Percentiles rank a stretch among this genome's conserved stretches.
These are phyloP conservation scores for Hypoxylon sp. DNA, from an alignment of 2,329 filamentous ascomycete species.

Conservation along the genomic window DNA sequence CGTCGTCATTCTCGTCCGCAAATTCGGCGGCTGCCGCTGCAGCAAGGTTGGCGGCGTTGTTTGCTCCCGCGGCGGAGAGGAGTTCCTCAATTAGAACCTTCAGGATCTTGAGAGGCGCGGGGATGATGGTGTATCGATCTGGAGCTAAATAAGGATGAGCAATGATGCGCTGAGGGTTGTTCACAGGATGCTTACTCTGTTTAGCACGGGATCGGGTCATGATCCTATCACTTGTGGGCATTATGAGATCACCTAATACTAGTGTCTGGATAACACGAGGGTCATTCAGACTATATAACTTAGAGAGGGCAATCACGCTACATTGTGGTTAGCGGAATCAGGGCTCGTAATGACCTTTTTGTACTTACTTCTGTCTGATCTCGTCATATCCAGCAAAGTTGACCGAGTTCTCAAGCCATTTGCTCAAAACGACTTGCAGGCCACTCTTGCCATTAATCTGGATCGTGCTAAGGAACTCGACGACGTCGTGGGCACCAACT, in stretches of 20 bases:
- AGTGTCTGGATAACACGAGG: slow-evolving; percentile 81
- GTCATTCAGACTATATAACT: slow-evolving; percentile 90
- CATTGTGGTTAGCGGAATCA: slow-evolving; percentile 52
- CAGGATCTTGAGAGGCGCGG: slow-evolving; percentile 92
- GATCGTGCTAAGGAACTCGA: slow-evolving; percentile 90
- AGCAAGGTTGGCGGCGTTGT: slow-evolving; percentile 72
- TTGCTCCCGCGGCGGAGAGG: slow-evolving; percentile 80
- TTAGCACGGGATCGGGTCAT: slow-evolving; percentile 94
- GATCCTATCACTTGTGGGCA: slow-evolving; percentile 84
- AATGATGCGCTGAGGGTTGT: slow-evolving; percentile 30
- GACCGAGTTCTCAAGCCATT: slow-evolving; percentile 97
- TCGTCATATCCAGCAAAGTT: slow-evolving; percentile 99
- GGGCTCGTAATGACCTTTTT: background rate
- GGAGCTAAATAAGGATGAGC: slow-evolving; percentile 71
- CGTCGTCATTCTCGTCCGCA: slow-evolving; percentile 77
- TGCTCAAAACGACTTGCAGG: slow-evolving; percentile 89
- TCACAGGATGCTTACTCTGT: slow-evolving; percentile 70
- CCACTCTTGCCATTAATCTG: slow-evolving; percentile 84
- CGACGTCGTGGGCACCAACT: slow-evolving; percentile 87
- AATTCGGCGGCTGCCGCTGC: slow-evolving; percentile 72
- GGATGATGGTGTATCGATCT: slow-evolving; percentile 88
- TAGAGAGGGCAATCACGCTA: slow-evolving; percentile 92
- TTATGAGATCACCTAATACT: slow-evolving; percentile 93
- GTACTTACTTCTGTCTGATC: slow-evolving; percentile 91
- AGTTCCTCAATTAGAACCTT: slow-evolving; percentile 97